A percentile compares a stretch with the other conserved stretches of the same genome.
Evolutionary conservation across 441 rosid genomes (phyloP).

Genomic region (Capsella rubella): DNA sequence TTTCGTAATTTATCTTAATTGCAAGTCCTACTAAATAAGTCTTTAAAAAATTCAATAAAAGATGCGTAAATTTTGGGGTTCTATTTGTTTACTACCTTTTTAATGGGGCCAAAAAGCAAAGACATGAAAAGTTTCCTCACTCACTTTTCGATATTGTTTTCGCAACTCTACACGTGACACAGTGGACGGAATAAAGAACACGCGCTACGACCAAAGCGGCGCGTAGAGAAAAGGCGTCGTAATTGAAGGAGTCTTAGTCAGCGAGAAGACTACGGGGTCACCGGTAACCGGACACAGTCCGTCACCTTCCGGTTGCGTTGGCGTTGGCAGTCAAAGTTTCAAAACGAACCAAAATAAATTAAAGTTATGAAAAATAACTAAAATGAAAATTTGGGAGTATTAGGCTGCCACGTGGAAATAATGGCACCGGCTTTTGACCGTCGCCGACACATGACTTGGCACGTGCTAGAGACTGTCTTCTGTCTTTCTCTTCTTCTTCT

Average conservation of each 20-base stretch:
- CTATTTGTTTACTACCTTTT: conserved; percentile 19
- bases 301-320: conserved; percentile 27
- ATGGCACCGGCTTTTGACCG: conserved; percentile 91
- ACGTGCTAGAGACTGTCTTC: conserved; percentile 57
- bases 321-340: conserved; percentile 59
- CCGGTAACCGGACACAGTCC: conserved; percentile 39
- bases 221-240: conserved; percentile 37
- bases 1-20: background rate
- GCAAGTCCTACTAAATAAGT: conserved; percentile 16
- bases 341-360: conserved; percentile 40
- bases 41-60: conserved; percentile 17
- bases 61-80: conserved; percentile 22
- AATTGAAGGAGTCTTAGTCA: conserved; percentile 45
- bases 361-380: background rate
- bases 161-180: conserved; percentile 3
- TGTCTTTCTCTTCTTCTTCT: conserved; percentile 14
- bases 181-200: conserved; percentile 13
- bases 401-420: conserved; percentile 60
- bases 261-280: conserved; percentile 39
- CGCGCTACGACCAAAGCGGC: conserved; percentile 29
- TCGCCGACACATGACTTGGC: conserved; percentile 60
- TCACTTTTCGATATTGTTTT: background rate
- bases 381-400: conserved; percentile 35
- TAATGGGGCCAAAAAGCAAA: conserved; percentile 38
- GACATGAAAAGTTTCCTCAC: conserved; percentile 25